Evolutionary conservation across 2,329 filamentous ascomycete genomes (phyloP), one percentile per base, ranked within the genome.

Genomic region (Huntiella omanensis): DNA sequence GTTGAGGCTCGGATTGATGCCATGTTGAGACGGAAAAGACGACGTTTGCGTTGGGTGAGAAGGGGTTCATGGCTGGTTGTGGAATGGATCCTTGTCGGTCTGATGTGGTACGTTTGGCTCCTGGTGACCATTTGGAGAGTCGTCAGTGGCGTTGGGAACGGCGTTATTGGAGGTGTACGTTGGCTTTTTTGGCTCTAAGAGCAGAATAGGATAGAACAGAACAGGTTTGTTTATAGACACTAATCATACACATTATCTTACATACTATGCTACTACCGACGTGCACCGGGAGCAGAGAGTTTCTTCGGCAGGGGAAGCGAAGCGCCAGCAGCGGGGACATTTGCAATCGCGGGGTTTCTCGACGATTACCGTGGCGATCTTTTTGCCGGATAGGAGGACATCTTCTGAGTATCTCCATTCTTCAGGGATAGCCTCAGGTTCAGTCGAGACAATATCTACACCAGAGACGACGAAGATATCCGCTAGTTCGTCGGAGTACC

Each of bases 81-180:
- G 12, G 88, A 96, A 65, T 95, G 86, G 85, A 65, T 76, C 43
- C 70, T 96, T 13, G 76, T 96, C 35, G 83, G 82, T 3, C 73
- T 92, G 54, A 84, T 96, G 77, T 95, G 91, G 86, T 85, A 81
- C 61, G 78, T 92, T 12, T 96, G 88, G 86, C 75, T 92, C 49
- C 67, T 93, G 33, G 87, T 95, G 17, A 82, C 86, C 59, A 67
- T 88, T 17, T 66, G 81, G 44, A 73, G 83, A 50, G 60, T 83
- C 11, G 62, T 82, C 33, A 64, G 77, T 50, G 76, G 77, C 8
- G 54, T 80, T 1, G 70, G 79, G 39, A 71, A 71, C 40, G 77
- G 76, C 2, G 56, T 74, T 0, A 64, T 75, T 43, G 63, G 66
- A 8, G 69, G 72, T 7, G 66, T 82, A n/a, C 70, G 71, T 57